Evolutionary conservation across 768 basidiomycete species (phyloP).

Genomic region (Plicaturopsis crispa): DNA sequence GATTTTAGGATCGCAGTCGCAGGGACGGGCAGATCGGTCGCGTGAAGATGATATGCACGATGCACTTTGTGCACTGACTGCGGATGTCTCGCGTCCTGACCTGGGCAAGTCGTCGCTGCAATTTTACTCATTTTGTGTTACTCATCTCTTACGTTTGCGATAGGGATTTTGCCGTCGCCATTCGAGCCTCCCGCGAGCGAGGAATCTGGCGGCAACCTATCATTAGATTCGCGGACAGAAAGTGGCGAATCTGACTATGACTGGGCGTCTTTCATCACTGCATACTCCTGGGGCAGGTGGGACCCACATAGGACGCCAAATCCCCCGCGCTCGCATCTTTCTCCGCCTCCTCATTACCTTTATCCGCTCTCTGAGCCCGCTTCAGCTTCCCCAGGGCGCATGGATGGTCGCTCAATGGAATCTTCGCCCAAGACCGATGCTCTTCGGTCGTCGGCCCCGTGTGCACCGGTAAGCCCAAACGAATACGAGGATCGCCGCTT

Average conservation of each 20-base stretch:
- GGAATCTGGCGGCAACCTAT: background rate
- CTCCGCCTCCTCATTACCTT: slow-evolving; percentile 5
- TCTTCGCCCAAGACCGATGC: background rate
- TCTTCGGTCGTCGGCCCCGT: too few species aligned
- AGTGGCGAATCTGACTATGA: slow-evolving; percentile 33
- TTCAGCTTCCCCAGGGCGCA: background rate
- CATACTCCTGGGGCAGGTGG: slow-evolving; percentile 75
- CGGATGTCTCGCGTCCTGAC: too few species aligned
- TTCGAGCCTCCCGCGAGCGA: background rate
- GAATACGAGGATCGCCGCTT: background rate
- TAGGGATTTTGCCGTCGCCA: background rate
- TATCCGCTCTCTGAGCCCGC: background rate
- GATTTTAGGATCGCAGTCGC: background rate
- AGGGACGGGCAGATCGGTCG: background rate
- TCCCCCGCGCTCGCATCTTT: slow-evolving; percentile 28
- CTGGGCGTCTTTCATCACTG: slow-evolving; percentile 72
- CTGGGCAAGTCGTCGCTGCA: too few species aligned
- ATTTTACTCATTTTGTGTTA: background rate
- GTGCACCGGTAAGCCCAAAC: background rate
- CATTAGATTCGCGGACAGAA: too few species aligned
- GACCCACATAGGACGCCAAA: slow-evolving; percentile 67
- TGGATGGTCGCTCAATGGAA: background rate
- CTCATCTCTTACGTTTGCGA: background rate
- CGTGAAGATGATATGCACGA: background rate
- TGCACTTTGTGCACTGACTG: background rate